These are phyloP conservation scores for Monilinia laxa DNA, from an alignment of 2,329 filamentous ascomycete species.

Conservation along the genomic window DNA sequence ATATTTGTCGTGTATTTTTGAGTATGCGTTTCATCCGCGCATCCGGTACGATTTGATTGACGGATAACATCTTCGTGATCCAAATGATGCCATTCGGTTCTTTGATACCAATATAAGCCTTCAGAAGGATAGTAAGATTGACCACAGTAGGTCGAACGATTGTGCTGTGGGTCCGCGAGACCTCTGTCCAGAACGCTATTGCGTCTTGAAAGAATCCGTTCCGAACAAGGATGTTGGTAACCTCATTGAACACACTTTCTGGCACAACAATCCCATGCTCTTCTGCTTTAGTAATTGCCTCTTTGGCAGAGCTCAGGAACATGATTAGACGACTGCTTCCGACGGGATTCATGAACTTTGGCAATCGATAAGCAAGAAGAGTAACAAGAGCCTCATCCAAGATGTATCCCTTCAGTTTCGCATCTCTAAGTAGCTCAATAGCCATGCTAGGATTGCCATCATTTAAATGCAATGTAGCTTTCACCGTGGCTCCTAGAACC, in stretches of 20 bases:
- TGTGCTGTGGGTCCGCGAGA: conserved; percentile 29
- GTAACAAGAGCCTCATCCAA: conserved; percentile 29
- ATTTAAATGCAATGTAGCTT: conserved; percentile 32
- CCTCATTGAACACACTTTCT: conserved; percentile 33
- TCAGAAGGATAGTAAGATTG: conserved; percentile 36
- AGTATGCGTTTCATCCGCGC: conserved; percentile 28
- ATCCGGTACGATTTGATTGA: conserved; percentile 35
- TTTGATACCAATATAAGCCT: conserved; percentile 33
- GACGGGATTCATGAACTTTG: conserved; percentile 19
- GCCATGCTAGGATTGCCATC: conserved; percentile 25
- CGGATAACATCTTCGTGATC: conserved; percentile 31
- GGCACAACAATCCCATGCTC: conserved; percentile 31
- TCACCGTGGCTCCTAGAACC: conserved; percentile 31
- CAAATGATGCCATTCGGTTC: conserved; percentile 35
- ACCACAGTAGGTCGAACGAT: conserved; percentile 26
- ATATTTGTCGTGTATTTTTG: conserved; percentile 21
- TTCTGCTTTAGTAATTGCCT: conserved; percentile 30
- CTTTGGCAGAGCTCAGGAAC: conserved; percentile 20
- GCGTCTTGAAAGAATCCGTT: conserved; percentile 28
- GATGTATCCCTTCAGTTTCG: conserved; percentile 28
- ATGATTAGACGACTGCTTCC: conserved; percentile 17
- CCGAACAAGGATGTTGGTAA: conserved; percentile 33
- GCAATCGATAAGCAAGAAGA: conserved; percentile 35
- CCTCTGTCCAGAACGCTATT: conserved; percentile 36
- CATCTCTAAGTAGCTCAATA: conserved; percentile 32